A percentile compares a stretch with the other conserved stretches of the same genome.
These are phyloP conservation scores for Piromyces sp. DNA, from an alignment of 192 early-diverging fungal species.

Conservation along the genomic window DNA sequence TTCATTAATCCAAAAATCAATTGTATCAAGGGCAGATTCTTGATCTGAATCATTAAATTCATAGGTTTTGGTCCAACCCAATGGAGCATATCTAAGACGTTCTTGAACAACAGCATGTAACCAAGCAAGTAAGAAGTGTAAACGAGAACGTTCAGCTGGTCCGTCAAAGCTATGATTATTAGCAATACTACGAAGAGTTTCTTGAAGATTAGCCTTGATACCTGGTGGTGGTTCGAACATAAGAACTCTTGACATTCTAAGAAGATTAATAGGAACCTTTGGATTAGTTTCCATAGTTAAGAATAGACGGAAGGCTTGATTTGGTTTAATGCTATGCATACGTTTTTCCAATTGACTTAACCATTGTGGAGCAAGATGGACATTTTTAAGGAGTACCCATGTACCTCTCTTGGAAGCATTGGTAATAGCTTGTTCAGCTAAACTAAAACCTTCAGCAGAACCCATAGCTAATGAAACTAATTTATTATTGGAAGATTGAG, in stretches of 20 bases:
- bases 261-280: slow-evolving; percentile 80
- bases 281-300: slow-evolving; percentile 95
- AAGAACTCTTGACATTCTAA: slow-evolving; percentile 74
- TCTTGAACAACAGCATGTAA: slow-evolving; percentile 87
- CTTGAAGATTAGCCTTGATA: slow-evolving; percentile 77
- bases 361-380: slow-evolving; percentile 90
- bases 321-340: slow-evolving; percentile 66
- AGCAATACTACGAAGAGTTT: slow-evolving; percentile 56
- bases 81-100: slow-evolving; percentile 85
- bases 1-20: slow-evolving; percentile 83
- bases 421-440: slow-evolving; percentile 82
- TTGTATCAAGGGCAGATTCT: slow-evolving; percentile 69
- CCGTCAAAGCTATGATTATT: slow-evolving; percentile 29
- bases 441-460: slow-evolving; percentile 74
- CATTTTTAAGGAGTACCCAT: slow-evolving; percentile 98
- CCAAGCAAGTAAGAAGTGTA: slow-evolving; percentile 94
- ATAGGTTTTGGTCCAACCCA: slow-evolving; percentile 94
- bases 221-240: slow-evolving; percentile 95
- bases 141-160: slow-evolving; percentile 69
- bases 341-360: slow-evolving; percentile 88
- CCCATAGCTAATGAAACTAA: slow-evolving; percentile 91
- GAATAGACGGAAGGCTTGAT: slow-evolving; percentile 80
- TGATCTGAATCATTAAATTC: slow-evolving; percentile 98
- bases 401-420: slow-evolving; percentile 60
- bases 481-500: slow-evolving; percentile 32